Evolutionary conservation across 495 filamentous ascomycete species (phyloP), one percentile per base, ranked within the genome.

Genomic region (Aspergillus carlsbadensis): DNA sequence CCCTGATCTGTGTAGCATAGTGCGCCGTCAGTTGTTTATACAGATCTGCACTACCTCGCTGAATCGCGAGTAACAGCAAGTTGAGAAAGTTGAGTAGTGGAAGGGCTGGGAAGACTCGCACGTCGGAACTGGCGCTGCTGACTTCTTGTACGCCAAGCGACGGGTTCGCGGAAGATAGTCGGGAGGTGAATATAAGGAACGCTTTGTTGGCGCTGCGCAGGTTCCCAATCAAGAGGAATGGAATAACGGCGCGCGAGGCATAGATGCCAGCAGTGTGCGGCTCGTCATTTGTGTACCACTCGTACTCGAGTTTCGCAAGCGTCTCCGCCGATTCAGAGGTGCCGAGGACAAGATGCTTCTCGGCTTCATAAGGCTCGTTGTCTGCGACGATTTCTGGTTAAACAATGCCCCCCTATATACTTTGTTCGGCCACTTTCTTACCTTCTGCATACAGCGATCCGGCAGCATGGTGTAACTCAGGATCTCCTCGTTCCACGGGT

Each of bases 41-140:
- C n/a, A 96, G 64, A 62, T 96, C 91, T 7, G 81, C 73, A 31
- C 76, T 85, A 8, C 91, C 92, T 56, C 89, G 85, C 70, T 94
- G 91, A 21, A 95, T 81, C 3, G 91, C 87, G 45, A 96, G 78
- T 15, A 98, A 73, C 55, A 99, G 70, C 63, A 98, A 72, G 34
- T 82, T 87, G 34, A 98, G 76, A 75, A 98, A 98, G 70, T 99
- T 99, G 53, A 99, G 78, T 59, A 98, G 78, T 47, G 94, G 94
- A 54, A 98, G 75, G 1, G 77, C 75, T 3, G 95, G 91, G 70
- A 91, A 96, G 50, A 98, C 83, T 44, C 88, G 85, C 55, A 90
- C 70, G 57, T 96, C 91, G 33, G 85, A 81, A 57, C 75, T 83
- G 35, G 84, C 75, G 52, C 85, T 90, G 75, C 86, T 90, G 58